Percentiles rank a stretch among this genome's conserved stretches.
These are phyloP conservation scores for Mallotus nudiflorus DNA, from an alignment of 345 rosid species.

Conservation along the genomic window DNA sequence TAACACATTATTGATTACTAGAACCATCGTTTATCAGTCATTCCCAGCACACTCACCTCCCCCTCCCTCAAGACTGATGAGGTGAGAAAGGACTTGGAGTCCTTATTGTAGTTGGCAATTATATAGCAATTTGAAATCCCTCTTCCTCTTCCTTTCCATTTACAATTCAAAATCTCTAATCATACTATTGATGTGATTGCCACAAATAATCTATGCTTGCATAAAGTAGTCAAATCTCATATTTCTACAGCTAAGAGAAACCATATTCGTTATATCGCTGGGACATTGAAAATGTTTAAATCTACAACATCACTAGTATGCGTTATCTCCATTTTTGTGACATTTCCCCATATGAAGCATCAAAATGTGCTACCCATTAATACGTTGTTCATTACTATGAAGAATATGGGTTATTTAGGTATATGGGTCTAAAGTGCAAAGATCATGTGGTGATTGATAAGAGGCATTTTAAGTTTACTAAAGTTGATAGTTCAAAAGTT, in stretches of 20 bases:
- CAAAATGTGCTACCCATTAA: slow-evolving; percentile 96
- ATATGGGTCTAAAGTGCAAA: slow-evolving; percentile 53
- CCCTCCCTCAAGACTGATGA: too few species aligned
- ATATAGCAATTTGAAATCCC: too few species aligned
- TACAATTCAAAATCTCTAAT: slow-evolving; percentile 92
- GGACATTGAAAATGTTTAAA: slow-evolving; percentile 96
- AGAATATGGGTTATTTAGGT: slow-evolving; percentile 79
- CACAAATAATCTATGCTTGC: slow-evolving; percentile 86
- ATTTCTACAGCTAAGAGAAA: slow-evolving; percentile 62
- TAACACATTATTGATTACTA: too few species aligned
- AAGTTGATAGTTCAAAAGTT: slow-evolving; percentile 59
- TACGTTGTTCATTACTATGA: slow-evolving; percentile 93
- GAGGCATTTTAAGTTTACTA: slow-evolving; percentile 57
- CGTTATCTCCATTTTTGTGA: slow-evolving; percentile 85
- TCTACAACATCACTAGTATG: slow-evolving; percentile 87
- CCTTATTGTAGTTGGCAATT: too few species aligned
- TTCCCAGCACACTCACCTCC: too few species aligned
- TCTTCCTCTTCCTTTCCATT: too few species aligned
- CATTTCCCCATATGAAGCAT: slow-evolving; percentile 92
- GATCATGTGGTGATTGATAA: slow-evolving; percentile 64
- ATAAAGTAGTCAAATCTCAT: slow-evolving; percentile 92
- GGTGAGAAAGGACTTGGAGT: too few species aligned
- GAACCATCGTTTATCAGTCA: too few species aligned
- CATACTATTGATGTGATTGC: slow-evolving; percentile 94
- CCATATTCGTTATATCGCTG: slow-evolving; percentile 84